Percentiles rank a stretch among this genome's conserved stretches.
phyloP scores from a whole-genome alignment of 2,329 filamentous ascomycete species.

The Cordyceps javanica region DNA sequence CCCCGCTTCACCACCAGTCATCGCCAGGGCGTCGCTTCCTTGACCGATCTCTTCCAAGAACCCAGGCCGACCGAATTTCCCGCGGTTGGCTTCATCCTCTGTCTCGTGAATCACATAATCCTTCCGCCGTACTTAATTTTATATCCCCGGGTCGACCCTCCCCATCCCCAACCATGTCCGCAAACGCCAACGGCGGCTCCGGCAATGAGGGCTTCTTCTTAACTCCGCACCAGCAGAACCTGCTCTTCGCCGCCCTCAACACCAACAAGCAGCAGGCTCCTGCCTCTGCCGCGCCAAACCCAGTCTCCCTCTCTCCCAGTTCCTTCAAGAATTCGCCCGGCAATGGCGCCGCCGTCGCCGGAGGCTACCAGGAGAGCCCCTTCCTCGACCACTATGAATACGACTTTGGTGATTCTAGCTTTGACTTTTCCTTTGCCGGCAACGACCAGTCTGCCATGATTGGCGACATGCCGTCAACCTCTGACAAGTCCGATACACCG shows the following conservation, averaged over 20 bases:
- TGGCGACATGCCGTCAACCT: conserved; percentile 60
- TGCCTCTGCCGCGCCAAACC: conserved; percentile 27
- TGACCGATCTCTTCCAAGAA: background rate
- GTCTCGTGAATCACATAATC: background rate
- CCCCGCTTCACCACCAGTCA: conserved; percentile 11
- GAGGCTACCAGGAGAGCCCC: conserved; percentile 65
- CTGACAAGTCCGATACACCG: conserved; percentile 51
- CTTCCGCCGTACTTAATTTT: background rate
- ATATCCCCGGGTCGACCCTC: background rate
- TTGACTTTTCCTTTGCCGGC: conserved; percentile 57
- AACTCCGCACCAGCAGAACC: conserved; percentile 68
- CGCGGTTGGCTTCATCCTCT: background rate
- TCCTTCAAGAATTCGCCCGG: conserved; percentile 45
- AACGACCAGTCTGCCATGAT: conserved; percentile 61
- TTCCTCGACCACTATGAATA: conserved; percentile 73
- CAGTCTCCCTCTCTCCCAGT: conserved; percentile 39
- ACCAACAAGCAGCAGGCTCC: conserved; percentile 50
- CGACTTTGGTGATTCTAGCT: conserved; percentile 69
- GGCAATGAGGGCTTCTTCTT: conserved; percentile 58
- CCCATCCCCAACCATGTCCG: conserved; percentile 36
- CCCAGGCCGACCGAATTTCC: background rate
- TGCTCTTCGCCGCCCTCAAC: conserved; percentile 70
- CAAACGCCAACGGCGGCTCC: conserved; percentile 33
- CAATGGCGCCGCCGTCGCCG: conserved; percentile 30
- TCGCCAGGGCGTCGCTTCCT: conserved; percentile 2